Evolutionary conservation across 306 rosid genomes (phyloP).

Genomic region (Senna tora): DNA sequence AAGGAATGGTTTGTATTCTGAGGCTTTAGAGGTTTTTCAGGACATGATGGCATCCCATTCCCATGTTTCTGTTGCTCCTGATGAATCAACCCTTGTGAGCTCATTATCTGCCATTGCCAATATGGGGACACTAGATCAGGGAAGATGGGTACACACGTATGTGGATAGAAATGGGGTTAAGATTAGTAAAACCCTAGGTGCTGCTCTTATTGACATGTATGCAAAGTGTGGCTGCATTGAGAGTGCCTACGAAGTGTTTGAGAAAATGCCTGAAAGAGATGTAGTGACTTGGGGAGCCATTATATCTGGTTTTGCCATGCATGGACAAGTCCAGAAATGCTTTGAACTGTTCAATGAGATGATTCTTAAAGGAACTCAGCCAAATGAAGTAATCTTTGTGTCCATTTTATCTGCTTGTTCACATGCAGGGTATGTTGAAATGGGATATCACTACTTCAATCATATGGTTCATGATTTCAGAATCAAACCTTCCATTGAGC

Average conservation of each 20-base stretch:
- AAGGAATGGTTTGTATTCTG: constrained; percentile 41
- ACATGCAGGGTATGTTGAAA: constrained; percentile 50
- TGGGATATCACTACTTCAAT: constrained; percentile 42
- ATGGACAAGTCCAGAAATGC: constrained; percentile 42
- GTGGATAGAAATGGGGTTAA: constrained; percentile 28
- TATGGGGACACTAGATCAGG: constrained; percentile 53
- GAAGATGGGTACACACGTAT: constrained; percentile 47
- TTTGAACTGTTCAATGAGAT: constrained; percentile 47
- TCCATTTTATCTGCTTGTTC: constrained; percentile 54
- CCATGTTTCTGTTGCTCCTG: constrained; percentile 38
- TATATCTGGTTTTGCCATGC: constrained; percentile 53
- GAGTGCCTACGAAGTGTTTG: constrained; percentile 39
- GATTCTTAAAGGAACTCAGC: constrained; percentile 46
- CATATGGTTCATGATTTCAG: constrained; percentile 46
- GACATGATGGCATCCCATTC: constrained; percentile 40
- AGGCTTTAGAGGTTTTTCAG: constrained; percentile 42
- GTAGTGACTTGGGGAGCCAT: constrained; percentile 56
- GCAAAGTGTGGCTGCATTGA: constrained; percentile 58
- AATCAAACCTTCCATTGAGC: constrained; percentile 50
- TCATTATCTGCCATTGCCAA: constrained; percentile 51
- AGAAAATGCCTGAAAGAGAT: constrained; percentile 43
- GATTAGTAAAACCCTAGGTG: constrained; percentile 36
- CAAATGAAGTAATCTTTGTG: constrained; percentile 48
- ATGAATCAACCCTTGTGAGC: constrained; percentile 58
- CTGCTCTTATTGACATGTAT: constrained; percentile 61